Conservation (phyloP, 2,329 filamentous ascomycete genomes). For the Drechslerella coelobrocha region DNA sequence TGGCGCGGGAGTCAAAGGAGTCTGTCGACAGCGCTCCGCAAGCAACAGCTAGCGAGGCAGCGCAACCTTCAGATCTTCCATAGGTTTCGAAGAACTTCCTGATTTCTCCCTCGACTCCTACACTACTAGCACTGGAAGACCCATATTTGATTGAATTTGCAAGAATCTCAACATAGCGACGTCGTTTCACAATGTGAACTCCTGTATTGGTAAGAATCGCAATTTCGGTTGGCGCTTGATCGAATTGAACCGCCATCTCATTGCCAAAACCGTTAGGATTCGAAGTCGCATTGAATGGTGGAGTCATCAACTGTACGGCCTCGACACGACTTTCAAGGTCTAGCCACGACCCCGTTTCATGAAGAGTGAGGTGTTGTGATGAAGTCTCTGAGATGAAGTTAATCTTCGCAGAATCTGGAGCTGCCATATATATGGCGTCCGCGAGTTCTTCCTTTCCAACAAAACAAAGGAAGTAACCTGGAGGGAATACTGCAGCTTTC, state of each 20-base stretch:
- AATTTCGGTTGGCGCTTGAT: slow-evolving; percentile 79
- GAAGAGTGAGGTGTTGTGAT: slow-evolving; percentile 51
- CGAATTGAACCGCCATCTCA: slow-evolving; percentile 94
- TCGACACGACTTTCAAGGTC: slow-evolving; percentile 76
- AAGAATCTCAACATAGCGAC: slow-evolving; percentile 89
- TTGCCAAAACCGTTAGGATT: slow-evolving; percentile 86
- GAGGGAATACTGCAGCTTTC: slow-evolving; percentile 69
- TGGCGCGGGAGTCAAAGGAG: slow-evolving; percentile 62
- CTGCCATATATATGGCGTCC: slow-evolving; percentile 78
- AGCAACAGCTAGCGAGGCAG: slow-evolving; percentile 89
- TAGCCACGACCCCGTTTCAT: slow-evolving; percentile 80
- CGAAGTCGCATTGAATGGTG: slow-evolving; percentile 72
- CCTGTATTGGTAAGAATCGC: slow-evolving; percentile 91
- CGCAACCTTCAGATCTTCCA: slow-evolving; percentile 85
- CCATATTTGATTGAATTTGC: slow-evolving; percentile 77
- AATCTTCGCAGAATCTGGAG: slow-evolving; percentile 88
- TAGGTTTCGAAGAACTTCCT: slow-evolving; percentile 85
- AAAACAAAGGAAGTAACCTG: slow-evolving; percentile 90
- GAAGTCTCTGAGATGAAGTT: slow-evolving; percentile 58
- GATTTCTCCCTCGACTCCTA: slow-evolving; percentile 80
- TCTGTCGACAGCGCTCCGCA: slow-evolving; percentile 71
- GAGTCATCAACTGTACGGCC: slow-evolving; percentile 77
- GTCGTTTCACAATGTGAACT: slow-evolving; percentile 81
- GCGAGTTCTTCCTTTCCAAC: slow-evolving; percentile 64
- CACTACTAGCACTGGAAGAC: slow-evolving; percentile 66